These are phyloP conservation scores for Suhomyces terraborum DNA, from an alignment of 1,139 yeast genomes.

Conservation along the genomic window DNA sequence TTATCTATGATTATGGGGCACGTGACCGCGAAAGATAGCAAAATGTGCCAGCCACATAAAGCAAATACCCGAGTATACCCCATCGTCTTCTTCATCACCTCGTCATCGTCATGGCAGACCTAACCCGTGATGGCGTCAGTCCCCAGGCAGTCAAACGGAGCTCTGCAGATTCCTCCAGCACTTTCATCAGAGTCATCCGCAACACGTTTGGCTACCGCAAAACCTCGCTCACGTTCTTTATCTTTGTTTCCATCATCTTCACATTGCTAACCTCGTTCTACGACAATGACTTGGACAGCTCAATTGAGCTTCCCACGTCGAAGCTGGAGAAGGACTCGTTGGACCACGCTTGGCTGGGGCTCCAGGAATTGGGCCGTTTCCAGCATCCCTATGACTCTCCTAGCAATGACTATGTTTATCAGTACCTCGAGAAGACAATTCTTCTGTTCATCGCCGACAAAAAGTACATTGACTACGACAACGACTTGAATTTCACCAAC, in stretches of 20 bases:
- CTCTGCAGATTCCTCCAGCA: conserved; percentile 1
- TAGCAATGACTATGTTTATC: conserved; percentile 76
- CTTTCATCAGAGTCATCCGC: conserved; percentile 21
- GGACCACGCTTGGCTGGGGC: conserved; percentile 60
- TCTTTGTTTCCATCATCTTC: conserved; percentile 41
- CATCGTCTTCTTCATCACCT: not conserved
- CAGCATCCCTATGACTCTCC: conserved; percentile 80
- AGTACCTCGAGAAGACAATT: conserved; percentile 56
- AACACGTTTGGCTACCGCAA: conserved; percentile 60
- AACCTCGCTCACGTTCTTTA: conserved; percentile 56
- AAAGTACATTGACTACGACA: conserved; percentile 51
- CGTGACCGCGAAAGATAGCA: not conserved
- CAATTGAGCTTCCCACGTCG: conserved; percentile 42
- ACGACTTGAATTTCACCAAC: conserved; percentile 47
- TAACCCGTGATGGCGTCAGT: conserved; percentile 2
- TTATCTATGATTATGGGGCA: not conserved
- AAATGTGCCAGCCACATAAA: not conserved
- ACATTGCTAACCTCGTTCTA: conserved; percentile 32
- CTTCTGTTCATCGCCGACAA: conserved; percentile 27
- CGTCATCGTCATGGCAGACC: conserved; percentile 7
- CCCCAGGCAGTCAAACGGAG: not conserved
- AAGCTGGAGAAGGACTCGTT: conserved; percentile 20
- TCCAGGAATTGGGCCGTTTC: conserved; percentile 63
- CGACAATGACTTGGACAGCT: conserved; percentile 40
- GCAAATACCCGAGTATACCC: not conserved